A percentile compares a stretch with the other conserved stretches of the same genome.
These are phyloP conservation scores for Posidonia oceanica DNA, from an alignment of 116 monocot species.

Conservation along the genomic window DNA sequence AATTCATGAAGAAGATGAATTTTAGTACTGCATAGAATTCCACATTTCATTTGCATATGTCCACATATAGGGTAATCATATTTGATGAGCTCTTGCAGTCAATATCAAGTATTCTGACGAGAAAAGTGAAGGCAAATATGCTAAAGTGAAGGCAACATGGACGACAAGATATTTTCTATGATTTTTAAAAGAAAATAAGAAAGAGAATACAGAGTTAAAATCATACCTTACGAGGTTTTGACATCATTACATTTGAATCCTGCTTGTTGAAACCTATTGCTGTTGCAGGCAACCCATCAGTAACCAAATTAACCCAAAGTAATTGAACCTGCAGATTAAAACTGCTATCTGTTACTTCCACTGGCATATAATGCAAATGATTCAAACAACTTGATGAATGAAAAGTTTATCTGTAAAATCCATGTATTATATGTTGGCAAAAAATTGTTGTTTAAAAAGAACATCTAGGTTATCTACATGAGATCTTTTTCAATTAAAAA, in stretches of 20 bases:
- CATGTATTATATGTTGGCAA: not conserved
- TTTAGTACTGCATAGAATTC: not conserved
- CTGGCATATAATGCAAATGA: too few species aligned
- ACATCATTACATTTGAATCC: slow-evolving; percentile 82
- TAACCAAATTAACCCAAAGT: slow-evolving; percentile 98
- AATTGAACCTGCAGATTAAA: slow-evolving; percentile 69
- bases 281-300: slow-evolving; percentile 98
- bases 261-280: slow-evolving; percentile 99
- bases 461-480: too few species aligned
- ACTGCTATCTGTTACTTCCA: not conserved
- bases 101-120: too few species aligned
- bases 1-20: not conserved
- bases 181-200: not conserved
- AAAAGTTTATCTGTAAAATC: not conserved
- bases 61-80: too few species aligned
- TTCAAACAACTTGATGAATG: not conserved
- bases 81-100: too few species aligned
- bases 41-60: not conserved
- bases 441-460: too few species aligned
- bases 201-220: not conserved
- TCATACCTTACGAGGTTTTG: slow-evolving; percentile 89
- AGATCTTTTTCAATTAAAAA: not conserved
- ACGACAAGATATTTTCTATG: too few species aligned
- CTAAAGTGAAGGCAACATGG: too few species aligned
- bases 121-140: too few species aligned